Conservation (phyloP, 805 yeast genomes). For the Saccharomycodes ludwigii region DNA sequence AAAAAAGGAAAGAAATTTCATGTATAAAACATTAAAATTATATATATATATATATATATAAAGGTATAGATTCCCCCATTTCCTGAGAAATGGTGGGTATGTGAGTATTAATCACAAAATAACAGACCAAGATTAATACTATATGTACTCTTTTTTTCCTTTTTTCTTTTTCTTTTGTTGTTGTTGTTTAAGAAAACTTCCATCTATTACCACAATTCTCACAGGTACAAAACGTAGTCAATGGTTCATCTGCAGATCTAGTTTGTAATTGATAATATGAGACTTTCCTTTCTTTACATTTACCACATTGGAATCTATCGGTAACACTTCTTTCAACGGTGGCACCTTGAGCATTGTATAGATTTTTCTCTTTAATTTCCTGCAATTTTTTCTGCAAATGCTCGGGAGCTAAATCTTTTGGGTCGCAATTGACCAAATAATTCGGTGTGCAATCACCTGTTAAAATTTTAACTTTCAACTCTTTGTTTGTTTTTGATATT, state of each 20-base stretch:
- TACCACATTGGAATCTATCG: constrained; percentile 93
- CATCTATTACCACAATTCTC: constrained; percentile 96
- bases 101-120: too few species aligned
- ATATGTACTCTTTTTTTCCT: too few species aligned
- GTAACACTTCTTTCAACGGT: constrained; percentile 92
- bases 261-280: constrained; percentile 97
- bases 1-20: too few species aligned
- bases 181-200: constrained; percentile 62
- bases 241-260: constrained; percentile 96
- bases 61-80: neutral
- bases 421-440: constrained; percentile 65
- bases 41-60: neutral
- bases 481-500: constrained; percentile 83
- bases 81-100: too few species aligned
- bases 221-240: constrained; percentile 96
- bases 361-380: constrained; percentile 72
- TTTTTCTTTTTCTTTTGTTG: neutral
- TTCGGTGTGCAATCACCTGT: constrained; percentile 54
- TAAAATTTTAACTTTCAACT: constrained; percentile 56
- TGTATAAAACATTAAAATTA: neutral
- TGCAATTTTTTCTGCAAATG: constrained; percentile 76
- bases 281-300: constrained; percentile 94
- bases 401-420: constrained; percentile 95
- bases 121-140: neutral
- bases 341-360: constrained; percentile 96